phyloP scores from a whole-genome alignment of 2,329 filamentous ascomycete genomes.

The Aspergillus terreus region DNA sequence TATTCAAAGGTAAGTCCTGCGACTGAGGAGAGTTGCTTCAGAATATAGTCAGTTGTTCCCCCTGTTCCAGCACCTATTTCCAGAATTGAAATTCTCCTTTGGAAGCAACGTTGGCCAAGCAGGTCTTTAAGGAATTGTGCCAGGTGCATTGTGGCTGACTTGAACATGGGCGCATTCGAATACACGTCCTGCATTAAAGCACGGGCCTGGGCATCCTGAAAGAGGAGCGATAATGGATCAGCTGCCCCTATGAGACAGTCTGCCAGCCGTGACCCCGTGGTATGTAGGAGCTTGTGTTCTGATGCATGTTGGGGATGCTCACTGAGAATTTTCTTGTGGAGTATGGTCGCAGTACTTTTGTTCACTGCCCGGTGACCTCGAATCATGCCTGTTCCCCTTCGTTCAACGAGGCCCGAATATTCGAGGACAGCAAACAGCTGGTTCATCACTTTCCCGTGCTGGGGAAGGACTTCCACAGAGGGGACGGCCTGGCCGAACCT shows the following conservation, averaged over 20 bases:
- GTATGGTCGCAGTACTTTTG: no score
- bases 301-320: slow-evolving; percentile 27
- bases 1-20: no score
- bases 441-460: no score
- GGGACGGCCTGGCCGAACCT: no score
- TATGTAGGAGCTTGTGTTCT: slow-evolving; percentile 30
- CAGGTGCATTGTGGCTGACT: slow-evolving; percentile 5
- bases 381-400: no score
- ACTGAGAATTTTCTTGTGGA: no score
- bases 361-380: no score
- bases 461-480: no score
- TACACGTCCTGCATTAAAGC: slow-evolving; percentile 38
- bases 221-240: slow-evolving; percentile 40
- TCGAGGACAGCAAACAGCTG: no score
- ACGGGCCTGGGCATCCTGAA: slow-evolving; percentile 26
- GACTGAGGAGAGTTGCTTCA: no score
- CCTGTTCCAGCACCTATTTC: slow-evolving; percentile 40
- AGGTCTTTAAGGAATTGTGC: background rate
- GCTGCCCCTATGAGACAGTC: slow-evolving; percentile 35
- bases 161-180: slow-evolving; percentile 26
- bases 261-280: slow-evolving; percentile 34
- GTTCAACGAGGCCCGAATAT: no score
- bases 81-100: slow-evolving; percentile 21
- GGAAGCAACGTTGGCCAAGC: background rate
- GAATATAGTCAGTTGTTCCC: slow-evolving; percentile 22